phyloP scores from a whole-genome alignment of 164 flowering plant genomes.

The Chloranthus sessilifolius region DNA sequence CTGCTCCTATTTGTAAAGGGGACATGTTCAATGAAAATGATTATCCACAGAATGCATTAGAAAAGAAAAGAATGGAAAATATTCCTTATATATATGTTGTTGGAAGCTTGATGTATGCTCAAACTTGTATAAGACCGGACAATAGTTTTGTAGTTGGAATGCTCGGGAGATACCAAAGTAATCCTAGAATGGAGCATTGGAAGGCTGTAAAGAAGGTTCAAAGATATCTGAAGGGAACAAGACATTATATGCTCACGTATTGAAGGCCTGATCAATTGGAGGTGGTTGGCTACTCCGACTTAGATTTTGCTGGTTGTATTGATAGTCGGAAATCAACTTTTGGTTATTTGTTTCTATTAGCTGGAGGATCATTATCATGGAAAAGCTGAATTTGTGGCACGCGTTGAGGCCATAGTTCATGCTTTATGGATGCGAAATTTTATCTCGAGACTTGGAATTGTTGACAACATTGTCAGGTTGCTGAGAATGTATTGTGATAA shows the following conservation, averaged over 20 bases:
- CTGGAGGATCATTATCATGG: background rate
- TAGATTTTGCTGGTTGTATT: background rate
- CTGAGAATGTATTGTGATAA: constrained; percentile 1
- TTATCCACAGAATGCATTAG: too few species aligned
- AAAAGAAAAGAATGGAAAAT: too few species aligned
- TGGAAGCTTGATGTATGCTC: too few species aligned
- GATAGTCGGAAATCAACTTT: constrained; percentile 1
- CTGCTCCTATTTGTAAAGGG: background rate
- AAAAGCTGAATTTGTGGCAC: background rate
- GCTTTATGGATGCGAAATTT: constrained; percentile 1
- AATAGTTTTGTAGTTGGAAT: background rate
- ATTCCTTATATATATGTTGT: too few species aligned
- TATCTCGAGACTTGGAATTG: background rate
- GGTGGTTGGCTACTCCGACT: background rate
- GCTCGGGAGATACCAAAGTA: background rate
- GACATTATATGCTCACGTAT: background rate
- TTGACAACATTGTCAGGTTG: background rate
- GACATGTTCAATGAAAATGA: background rate
- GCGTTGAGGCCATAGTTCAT: background rate
- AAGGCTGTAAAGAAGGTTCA: background rate
- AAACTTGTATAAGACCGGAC: too few species aligned
- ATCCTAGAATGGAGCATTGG: background rate
- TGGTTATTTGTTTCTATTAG: background rate
- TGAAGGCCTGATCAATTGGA: background rate
- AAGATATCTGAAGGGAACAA: background rate